phyloP scores from a whole-genome alignment of 2,329 filamentous ascomycete genomes.

The Pyricularia sp. region DNA sequence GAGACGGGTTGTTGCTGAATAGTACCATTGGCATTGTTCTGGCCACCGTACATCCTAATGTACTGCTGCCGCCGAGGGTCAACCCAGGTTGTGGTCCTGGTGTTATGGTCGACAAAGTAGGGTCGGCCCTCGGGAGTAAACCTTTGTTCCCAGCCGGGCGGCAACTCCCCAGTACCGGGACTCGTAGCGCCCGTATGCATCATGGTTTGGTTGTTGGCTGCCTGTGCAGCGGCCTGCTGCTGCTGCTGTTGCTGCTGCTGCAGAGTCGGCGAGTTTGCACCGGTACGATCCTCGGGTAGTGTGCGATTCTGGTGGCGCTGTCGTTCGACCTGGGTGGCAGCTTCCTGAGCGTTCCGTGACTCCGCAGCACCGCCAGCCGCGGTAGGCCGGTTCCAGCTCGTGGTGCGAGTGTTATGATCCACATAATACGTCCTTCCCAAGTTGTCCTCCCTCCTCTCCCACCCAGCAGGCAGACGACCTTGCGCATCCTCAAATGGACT shows the following conservation, averaged over 20 bases:
- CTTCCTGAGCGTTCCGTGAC: constrained; percentile 68
- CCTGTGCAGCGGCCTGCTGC: constrained; percentile 26
- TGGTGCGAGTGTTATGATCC: constrained; percentile 92
- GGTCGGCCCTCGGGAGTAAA: constrained; percentile 88
- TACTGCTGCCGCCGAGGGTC: constrained; percentile 95
- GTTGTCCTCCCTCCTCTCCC: constrained; percentile 93
- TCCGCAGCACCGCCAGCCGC: constrained; percentile 54
- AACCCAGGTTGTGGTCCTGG: constrained; percentile 95
- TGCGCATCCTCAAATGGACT: constrained; percentile 96
- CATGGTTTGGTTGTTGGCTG: constrained; percentile 58
- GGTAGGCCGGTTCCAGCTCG: constrained; percentile 87
- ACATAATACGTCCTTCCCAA: constrained; percentile 94
- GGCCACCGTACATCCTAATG: constrained; percentile 89
- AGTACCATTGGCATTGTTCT: constrained; percentile 69
- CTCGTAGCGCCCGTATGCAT: constrained; percentile 93
- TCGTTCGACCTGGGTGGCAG: constrained; percentile 84
- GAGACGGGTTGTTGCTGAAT: constrained; percentile 98
- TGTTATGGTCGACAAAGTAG: constrained; percentile 98
- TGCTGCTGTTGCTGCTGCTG: constrained; percentile 37
- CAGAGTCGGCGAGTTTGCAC: constrained; percentile 78
- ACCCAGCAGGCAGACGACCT: constrained; percentile 79
- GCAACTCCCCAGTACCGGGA: constrained; percentile 86
- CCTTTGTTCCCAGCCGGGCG: constrained; percentile 90
- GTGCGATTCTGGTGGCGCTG: constrained; percentile 91
- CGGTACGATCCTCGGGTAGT: constrained; percentile 87